Evolutionary conservation across 306 rosid genomes (phyloP), one percentile per base, ranked within the genome.

Genomic region (Boehmeria nivea): DNA sequence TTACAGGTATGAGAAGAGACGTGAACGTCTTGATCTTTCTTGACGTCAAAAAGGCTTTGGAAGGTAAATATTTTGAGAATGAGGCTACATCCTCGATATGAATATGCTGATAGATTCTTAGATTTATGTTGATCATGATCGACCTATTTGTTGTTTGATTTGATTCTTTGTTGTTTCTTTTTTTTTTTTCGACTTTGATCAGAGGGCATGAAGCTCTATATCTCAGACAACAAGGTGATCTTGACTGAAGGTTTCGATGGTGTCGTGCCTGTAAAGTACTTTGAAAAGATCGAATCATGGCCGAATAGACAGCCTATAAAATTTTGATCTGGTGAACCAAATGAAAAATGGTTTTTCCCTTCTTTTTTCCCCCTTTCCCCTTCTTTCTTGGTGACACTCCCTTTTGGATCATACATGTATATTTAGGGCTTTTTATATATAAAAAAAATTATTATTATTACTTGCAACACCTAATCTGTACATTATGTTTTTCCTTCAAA

Each of bases 191-290:
- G 4, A 28, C 66, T 58, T 51, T 38, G 37, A n/a, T n/a, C 86
- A 84, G 98, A 87, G 46, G 96, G 96, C 28, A 80, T 84, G 88
- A 91, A 87, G 87, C 78, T 91, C 49, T 82, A 76, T 76, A 72
- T 84, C 60, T 91, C 98, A 45, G 98, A 91, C 57, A 91, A 91
- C 79, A 82, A 74, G 74, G 96, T 91, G 69, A 76, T 87, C 59
- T 40, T 90, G 73, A 84, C 94, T 1, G 95, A 86, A 77, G 98
- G 98, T 42, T 76, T 84, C 43, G 89, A 82, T 39, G 95, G 98
- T 13, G 83, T 64, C 44, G 86, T 90, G 43, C 83, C 88, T 0
- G 77, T 74, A 8, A 78, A 82, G 71, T 91, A 74, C 83, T 87
- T 91, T 3, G 64, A 72, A 46, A 82, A 75, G 81, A 84, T 91